Base-by-base conservation (phyloP, 768 basidiomycete species). In the Mycena haematopus region DNA sequence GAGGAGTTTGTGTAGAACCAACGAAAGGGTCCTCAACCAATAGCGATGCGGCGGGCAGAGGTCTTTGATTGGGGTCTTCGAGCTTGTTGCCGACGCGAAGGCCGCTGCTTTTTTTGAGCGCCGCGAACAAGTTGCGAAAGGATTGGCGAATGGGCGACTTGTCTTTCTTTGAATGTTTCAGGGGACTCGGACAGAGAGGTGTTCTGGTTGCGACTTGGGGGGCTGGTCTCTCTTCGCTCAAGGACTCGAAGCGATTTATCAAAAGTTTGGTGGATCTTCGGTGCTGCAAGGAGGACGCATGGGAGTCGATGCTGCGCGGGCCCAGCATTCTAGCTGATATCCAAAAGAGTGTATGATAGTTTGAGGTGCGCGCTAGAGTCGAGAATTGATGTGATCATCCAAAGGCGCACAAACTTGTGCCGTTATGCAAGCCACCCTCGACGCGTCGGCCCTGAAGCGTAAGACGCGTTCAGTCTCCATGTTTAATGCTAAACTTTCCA, bases 391-490 rank as follows among this genome's bases (percentile, higher is more conserved):
- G 36, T 19, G 29, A 33, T n/a, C n/a, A n/a, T n/a, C n/a, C n/a
- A n/a, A n/a, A n/a, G n/a, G n/a, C n/a, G n/a, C n/a, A n/a, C n/a
- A n/a, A n/a, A n/a, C n/a, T n/a, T n/a, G n/a, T n/a, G n/a, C n/a
- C n/a, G n/a, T n/a, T n/a, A 91, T 93, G 91, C 89, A 91, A 68
- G 84, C 88, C 13, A 85, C 87, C 19, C 74, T 93, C 62, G 87
- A 86, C 73, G 78, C 84, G 33, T 79, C 76, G 36, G 81, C 87
- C 27, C 69, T 86, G 56, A 86, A 84, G 74, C 76, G 83, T 84
- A 75, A 55, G 73, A 58, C 59, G 53, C 60, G 57, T 52, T 36
- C 29, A 17, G 33, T 68, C 51, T 57, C 31, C 62, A 46, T 66
- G 38, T 54, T 60, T 63, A 10, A 54, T 62, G 31, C 25, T 63